Base-by-base conservation (phyloP, 2,329 filamentous ascomycete genomes). In the Ceratocystis albifundus region DNA sequence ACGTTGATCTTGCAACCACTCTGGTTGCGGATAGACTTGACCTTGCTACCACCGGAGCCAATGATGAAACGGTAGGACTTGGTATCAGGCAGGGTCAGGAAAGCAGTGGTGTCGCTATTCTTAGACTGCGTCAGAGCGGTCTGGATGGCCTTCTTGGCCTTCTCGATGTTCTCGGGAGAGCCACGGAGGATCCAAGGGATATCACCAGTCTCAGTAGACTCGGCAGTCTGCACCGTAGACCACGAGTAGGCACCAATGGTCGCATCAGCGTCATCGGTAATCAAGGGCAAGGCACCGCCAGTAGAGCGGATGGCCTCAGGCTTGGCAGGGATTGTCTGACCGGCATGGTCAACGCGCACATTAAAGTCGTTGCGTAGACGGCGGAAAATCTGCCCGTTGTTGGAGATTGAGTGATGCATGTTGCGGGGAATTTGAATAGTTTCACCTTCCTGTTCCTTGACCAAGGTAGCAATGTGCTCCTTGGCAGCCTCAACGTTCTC, bases 1-100 rank as follows among this genome's bases (percentile, higher is more conserved):
- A 99, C 93, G 70, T 92, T 91, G 74, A 99, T 95, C 77, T 88
- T 91, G 77, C 92, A 96, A 66, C 89, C 89, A 64, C 91, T 96
- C 79, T 94, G 86, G 78, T 90, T 90, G 71, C 94, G 86, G 74
- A 99, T 96, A 53, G 85, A 80, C 77, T 96, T 96, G 75, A 99
- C 95, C 76, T 93, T 93, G 75, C 85, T 88, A 68, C 94, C 94
- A 68, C 88, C 89, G 70, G 88, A 86, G 3, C 94, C 94, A 71
- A 99, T 91, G 62, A 99, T 89, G 70, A 88, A 88, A 69, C 93
- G 85, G 80, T 96, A 96, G 61, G 90, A 90, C 71, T 84, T 85
- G 10, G 94, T 90, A 74, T 99, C 93, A 0, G 93, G 89, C 48
- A 99, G 82, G 70, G 94, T 87, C 45, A 99, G 83, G 75, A 95